phyloP scores from a whole-genome alignment of 257 asterid species.

The Lycium barbarum region DNA sequence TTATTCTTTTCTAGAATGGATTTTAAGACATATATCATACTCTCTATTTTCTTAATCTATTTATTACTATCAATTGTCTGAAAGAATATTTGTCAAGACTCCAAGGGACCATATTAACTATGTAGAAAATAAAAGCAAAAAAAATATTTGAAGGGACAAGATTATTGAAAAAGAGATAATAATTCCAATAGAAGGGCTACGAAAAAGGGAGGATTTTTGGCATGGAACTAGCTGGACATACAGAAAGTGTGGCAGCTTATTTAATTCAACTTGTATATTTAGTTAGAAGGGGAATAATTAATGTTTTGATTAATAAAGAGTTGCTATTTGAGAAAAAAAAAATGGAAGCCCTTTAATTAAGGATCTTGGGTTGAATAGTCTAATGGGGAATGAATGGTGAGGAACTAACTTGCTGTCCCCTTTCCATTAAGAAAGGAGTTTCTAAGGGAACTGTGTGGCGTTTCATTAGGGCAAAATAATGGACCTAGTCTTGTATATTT shows the following conservation, averaged over 20 bases:
- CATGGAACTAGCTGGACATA: constrained; percentile 16
- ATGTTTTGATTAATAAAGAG: constrained; percentile 20
- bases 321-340: neutral
- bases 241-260: constrained; percentile 22
- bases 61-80: neutral
- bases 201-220: constrained; percentile 3
- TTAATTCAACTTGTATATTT: neutral
- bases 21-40: too few species aligned
- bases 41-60: neutral
- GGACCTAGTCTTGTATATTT: constrained; percentile 34
- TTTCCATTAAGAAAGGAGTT: constrained; percentile 44
- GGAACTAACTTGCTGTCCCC: constrained; percentile 28
- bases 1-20: neutral
- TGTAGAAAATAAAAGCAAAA: neutral
- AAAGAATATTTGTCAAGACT: neutral
- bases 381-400: constrained; percentile 33
- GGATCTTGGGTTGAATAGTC: constrained; percentile 48
- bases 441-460: constrained; percentile 51
- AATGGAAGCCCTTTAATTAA: constrained; percentile 34
- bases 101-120: neutral
- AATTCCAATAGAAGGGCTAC: neutral
- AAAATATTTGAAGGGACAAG: neutral
- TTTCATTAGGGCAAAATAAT: constrained; percentile 50
- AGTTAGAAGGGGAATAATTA: neutral
- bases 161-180: neutral